Evolutionary conservation across 225 moss, liverwort and hornwort genomes (phyloP).

Genomic region (Ulota crispa): DNA sequence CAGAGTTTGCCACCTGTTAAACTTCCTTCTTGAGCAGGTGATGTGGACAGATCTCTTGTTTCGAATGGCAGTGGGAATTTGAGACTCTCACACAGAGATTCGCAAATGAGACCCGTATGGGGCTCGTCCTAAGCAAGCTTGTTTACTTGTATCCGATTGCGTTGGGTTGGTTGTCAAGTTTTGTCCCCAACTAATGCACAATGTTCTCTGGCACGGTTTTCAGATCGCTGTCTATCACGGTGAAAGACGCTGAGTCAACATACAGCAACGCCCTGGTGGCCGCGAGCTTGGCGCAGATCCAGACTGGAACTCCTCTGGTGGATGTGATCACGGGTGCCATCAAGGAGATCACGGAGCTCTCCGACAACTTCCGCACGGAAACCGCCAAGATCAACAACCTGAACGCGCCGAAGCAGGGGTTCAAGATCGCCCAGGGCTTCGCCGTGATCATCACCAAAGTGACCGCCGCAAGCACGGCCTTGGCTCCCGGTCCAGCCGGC

Average conservation of each 20-base stretch:
- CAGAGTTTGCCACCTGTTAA: no score
- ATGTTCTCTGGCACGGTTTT: background rate
- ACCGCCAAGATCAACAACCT: background rate
- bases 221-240: background rate
- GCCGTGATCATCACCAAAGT: background rate
- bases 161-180: background rate
- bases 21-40: no score
- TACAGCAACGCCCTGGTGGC: conserved; percentile 9
- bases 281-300: background rate
- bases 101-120: no score
- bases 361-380: conserved; percentile 4
- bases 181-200: background rate
- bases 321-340: background rate
- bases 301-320: background rate
- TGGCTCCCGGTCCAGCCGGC: background rate
- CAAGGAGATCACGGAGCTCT: background rate
- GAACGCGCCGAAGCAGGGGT: background rate
- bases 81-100: no score
- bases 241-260: background rate
- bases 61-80: no score
- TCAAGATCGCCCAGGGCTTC: background rate
- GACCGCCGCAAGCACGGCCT: background rate
- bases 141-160: no score
- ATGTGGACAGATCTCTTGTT: no score
- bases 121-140: no score